These are phyloP conservation scores for Yamadazyma sp. DNA, from an alignment of 1,139 yeast genomes.

Conservation along the genomic window DNA sequence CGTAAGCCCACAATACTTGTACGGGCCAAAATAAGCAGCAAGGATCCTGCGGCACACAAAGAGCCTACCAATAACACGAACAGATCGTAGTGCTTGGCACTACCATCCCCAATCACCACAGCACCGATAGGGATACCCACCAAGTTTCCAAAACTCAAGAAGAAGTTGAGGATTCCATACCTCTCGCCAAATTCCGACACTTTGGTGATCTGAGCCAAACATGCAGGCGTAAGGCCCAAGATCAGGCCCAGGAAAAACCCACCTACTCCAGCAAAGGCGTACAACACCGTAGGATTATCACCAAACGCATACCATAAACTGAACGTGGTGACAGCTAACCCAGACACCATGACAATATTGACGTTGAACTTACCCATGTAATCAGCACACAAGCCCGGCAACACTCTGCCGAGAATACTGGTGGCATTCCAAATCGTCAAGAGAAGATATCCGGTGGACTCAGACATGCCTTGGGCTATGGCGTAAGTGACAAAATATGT, in stretches of 20 bases:
- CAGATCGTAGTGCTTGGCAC: conserved; percentile 21
- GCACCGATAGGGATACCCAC: conserved; percentile 53
- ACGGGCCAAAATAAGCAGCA: conserved; percentile 23
- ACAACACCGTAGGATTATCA: conserved; percentile 33
- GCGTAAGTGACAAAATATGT: conserved; percentile 61
- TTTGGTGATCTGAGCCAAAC: conserved; percentile 34
- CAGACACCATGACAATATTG: conserved; percentile 40
- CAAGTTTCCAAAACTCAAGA: conserved; percentile 38
- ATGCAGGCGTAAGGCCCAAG: conserved; percentile 34
- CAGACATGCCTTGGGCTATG: conserved; percentile 50
- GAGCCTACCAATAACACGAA: conserved; percentile 26
- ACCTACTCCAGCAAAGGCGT: conserved; percentile 47
- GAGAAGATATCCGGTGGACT: conserved; percentile 50
- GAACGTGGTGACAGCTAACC: conserved; percentile 41
- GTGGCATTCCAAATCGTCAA: conserved; percentile 58
- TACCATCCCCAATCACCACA: conserved; percentile 42
- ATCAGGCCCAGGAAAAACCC: conserved; percentile 48
- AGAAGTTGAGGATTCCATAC: conserved; percentile 36
- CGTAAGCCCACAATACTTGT: conserved; percentile 21
- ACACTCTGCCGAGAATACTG: conserved; percentile 57
- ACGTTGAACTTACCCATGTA: conserved; percentile 59
- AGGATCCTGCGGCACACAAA: conserved; percentile 20
- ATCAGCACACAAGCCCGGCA: conserved; percentile 58
- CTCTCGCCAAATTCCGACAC: conserved; percentile 35
- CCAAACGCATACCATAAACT: conserved; percentile 60